Percentiles rank a stretch among this genome's conserved stretches.
Conservation (phyloP, 1,139 yeast species). For the Yamadazyma sp. region DNA sequence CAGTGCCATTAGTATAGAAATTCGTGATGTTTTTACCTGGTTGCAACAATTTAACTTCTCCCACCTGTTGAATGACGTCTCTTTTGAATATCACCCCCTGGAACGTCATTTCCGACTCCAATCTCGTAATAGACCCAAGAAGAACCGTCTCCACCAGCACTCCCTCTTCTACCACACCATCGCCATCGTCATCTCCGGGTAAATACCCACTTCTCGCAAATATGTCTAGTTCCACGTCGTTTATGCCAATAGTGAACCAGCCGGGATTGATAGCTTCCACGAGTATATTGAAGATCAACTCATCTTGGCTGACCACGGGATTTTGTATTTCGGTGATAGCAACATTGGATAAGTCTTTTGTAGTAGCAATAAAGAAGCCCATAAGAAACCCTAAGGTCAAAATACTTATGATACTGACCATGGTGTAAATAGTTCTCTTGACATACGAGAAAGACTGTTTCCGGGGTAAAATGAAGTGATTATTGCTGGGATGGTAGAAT, state of each 20-base stretch:
- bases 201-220: conserved; percentile 77
- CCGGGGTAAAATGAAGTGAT: conserved; percentile 33
- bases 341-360: conserved; percentile 76
- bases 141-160: conserved; percentile 62
- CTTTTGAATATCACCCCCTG: conserved; percentile 77
- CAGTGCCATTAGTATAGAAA: conserved; percentile 12
- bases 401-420: conserved; percentile 53
- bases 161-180: conserved; percentile 3
- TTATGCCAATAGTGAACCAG: conserved; percentile 63
- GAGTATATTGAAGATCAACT: conserved; percentile 73
- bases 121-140: conserved; percentile 62
- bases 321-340: conserved; percentile 61
- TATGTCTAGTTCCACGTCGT: conserved; percentile 73
- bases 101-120: conserved; percentile 75
- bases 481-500: conserved; percentile 19
- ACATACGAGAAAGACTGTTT: conserved; percentile 33
- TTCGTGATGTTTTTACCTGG: conserved; percentile 70
- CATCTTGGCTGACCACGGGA: conserved; percentile 80
- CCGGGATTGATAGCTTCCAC: conserved; percentile 90
- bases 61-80: conserved; percentile 54
- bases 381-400: conserved; percentile 70
- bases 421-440: conserved; percentile 56
- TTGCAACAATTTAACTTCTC: conserved; percentile 67
- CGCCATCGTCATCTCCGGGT: conserved; percentile 18
- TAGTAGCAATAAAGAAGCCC: conserved; percentile 84